These are phyloP conservation scores for Geranium incanum DNA, from an alignment of 441 rosid genomes.

Conservation along the genomic window DNA sequence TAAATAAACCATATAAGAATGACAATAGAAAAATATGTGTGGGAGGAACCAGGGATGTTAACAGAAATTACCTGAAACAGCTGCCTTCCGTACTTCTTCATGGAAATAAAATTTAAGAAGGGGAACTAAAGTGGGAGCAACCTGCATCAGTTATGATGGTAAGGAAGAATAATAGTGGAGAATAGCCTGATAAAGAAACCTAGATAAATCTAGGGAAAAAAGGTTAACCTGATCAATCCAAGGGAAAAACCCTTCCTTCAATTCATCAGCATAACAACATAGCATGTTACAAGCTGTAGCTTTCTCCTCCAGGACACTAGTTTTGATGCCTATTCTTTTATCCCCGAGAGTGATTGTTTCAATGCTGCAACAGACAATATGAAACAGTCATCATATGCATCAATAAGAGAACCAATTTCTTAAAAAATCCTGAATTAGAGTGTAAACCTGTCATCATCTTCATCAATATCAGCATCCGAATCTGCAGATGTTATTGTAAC, in stretches of 20 bases:
- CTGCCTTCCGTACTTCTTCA: constrained; percentile 99
- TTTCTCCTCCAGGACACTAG: constrained; percentile 96
- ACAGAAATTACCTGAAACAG: constrained; percentile 76
- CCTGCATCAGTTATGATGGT: constrained; percentile 34
- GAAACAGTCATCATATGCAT: not conserved
- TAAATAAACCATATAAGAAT: not conserved
- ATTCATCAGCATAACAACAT: constrained; percentile 99
- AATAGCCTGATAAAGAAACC: not conserved
- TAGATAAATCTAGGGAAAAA: not conserved
- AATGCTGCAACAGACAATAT: constrained; percentile 53
- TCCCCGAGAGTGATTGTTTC: constrained; percentile 99
- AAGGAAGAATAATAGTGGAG: not conserved
- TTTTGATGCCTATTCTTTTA: constrained; percentile 96
- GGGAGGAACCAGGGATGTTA: not conserved
- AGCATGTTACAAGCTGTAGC: constrained; percentile 99
- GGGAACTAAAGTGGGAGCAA: constrained; percentile 92
- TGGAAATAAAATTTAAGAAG: constrained; percentile 97
- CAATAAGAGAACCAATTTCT: not conserved
- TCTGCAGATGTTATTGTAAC: constrained; percentile 43
- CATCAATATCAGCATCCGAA: constrained; percentile 41
- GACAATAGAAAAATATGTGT: not conserved
- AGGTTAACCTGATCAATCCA: constrained; percentile 91
- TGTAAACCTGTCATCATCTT: constrained; percentile 44
- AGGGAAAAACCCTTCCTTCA: constrained; percentile 98
- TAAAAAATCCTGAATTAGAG: constrained; percentile 2